Evolutionary conservation across 2,329 filamentous ascomycete genomes (phyloP).

Genomic region (Arthrobotrys megalospora): DNA sequence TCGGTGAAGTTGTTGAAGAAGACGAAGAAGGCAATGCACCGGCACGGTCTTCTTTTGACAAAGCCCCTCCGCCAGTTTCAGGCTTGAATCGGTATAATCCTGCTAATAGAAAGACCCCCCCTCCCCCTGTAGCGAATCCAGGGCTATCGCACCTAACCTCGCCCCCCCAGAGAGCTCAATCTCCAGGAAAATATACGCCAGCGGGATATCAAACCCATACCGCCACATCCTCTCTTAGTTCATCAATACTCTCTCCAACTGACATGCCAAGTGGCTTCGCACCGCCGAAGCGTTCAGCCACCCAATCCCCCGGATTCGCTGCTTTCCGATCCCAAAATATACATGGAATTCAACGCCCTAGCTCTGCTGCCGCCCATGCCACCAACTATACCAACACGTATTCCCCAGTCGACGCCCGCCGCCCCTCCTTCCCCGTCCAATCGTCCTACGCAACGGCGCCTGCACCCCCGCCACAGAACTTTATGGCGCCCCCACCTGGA

Average conservation of each 20-base stretch:
- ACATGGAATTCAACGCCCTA: constrained; percentile 70
- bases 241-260: constrained; percentile 59
- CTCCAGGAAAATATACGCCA: constrained; percentile 75
- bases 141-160: constrained; percentile 68
- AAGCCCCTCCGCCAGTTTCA: constrained; percentile 36
- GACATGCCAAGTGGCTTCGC: constrained; percentile 68
- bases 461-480: constrained; percentile 70
- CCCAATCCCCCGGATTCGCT: constrained; percentile 73
- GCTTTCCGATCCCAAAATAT: constrained; percentile 61
- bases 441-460: constrained; percentile 37
- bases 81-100: constrained; percentile 38
- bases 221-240: constrained; percentile 62
- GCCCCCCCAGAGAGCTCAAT: constrained; percentile 69
- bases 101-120: constrained; percentile 65
- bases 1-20: constrained; percentile 55
- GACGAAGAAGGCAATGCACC: constrained; percentile 48
- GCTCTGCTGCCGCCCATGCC: constrained; percentile 70
- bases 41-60: constrained; percentile 29
- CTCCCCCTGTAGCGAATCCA: constrained; percentile 69
- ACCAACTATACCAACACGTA: constrained; percentile 67
- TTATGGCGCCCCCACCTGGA: constrained; percentile 72
- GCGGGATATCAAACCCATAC: constrained; percentile 66
- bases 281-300: constrained; percentile 75
- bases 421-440: constrained; percentile 47
- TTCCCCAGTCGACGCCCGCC: constrained; percentile 66